Evolutionary conservation across 2,329 filamentous ascomycete species (phyloP).

Genomic region (Tolypocladium nubicola): DNA sequence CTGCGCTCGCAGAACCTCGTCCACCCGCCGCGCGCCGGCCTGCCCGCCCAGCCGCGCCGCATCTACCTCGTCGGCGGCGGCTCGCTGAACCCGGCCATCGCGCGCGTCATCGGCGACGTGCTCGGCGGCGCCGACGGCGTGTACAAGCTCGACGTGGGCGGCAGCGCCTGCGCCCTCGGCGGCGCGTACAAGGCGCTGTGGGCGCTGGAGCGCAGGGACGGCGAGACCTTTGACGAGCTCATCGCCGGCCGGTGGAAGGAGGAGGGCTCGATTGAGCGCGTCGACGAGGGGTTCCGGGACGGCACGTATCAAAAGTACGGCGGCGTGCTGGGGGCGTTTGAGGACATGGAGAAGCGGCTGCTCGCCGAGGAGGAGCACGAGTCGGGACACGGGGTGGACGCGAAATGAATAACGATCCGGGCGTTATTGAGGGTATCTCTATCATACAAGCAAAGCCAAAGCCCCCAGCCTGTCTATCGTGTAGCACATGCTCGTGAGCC

Average conservation of each 20-base stretch:
- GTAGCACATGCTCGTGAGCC: neutral
- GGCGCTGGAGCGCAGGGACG: constrained; percentile 60
- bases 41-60: constrained; percentile 76
- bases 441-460: constrained; percentile 6
- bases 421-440: neutral
- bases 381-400: neutral
- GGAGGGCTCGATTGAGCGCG: constrained; percentile 69
- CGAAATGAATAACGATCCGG: neutral
- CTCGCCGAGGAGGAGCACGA: constrained; percentile 28
- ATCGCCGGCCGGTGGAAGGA: constrained; percentile 80
- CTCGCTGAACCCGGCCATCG: constrained; percentile 81
- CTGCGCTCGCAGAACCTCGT: constrained; percentile 75
- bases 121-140: constrained; percentile 84
- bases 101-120: constrained; percentile 73
- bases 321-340: constrained; percentile 64
- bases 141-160: constrained; percentile 86
- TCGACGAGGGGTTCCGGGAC: constrained; percentile 70
- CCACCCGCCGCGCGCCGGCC: constrained; percentile 32
- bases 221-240: constrained; percentile 79
- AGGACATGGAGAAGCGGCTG: constrained; percentile 60
- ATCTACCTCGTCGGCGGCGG: constrained; percentile 94
- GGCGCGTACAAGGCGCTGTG: constrained; percentile 95
- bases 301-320: constrained; percentile 72
- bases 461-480: neutral
- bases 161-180: constrained; percentile 88